Conservation (phyloP, 192 early-diverging fungal genomes). For the Umbelopsis sp. region DNA sequence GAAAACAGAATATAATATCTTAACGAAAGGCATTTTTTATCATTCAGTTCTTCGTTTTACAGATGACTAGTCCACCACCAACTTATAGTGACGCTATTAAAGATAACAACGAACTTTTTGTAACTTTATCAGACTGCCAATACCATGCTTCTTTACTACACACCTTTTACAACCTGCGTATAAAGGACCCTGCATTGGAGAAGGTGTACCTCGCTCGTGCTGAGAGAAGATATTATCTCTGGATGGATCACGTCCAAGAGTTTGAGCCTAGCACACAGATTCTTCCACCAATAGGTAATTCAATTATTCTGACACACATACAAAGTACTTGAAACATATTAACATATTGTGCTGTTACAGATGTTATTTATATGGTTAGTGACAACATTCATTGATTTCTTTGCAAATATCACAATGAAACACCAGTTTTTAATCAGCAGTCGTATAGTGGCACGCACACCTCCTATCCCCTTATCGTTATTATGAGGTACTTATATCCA, state of each 20-base stretch:
- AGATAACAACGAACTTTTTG: neutral
- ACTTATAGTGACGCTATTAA: neutral
- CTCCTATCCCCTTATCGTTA: conserved; percentile 18
- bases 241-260: neutral
- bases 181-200: neutral
- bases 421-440: neutral
- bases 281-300: neutral
- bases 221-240: conserved; percentile 3
- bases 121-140: neutral
- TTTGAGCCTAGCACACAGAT: neutral
- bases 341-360: neutral
- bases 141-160: neutral
- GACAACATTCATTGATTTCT: neutral
- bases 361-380: conserved; percentile 14
- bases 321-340: neutral
- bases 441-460: conserved; percentile 15
- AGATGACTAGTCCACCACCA: neutral
- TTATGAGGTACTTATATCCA: conserved; percentile 11
- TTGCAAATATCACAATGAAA: neutral
- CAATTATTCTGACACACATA: neutral
- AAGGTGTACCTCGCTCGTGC: conserved; percentile 18
- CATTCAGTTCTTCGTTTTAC: too few species aligned
- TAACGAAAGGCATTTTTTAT: too few species aligned
- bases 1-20: too few species aligned
- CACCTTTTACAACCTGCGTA: neutral